A percentile compares a stretch with the other conserved stretches of the same genome.
Evolutionary conservation across 768 basidiomycete genomes (phyloP).

Genomic region (Boletus edulis): DNA sequence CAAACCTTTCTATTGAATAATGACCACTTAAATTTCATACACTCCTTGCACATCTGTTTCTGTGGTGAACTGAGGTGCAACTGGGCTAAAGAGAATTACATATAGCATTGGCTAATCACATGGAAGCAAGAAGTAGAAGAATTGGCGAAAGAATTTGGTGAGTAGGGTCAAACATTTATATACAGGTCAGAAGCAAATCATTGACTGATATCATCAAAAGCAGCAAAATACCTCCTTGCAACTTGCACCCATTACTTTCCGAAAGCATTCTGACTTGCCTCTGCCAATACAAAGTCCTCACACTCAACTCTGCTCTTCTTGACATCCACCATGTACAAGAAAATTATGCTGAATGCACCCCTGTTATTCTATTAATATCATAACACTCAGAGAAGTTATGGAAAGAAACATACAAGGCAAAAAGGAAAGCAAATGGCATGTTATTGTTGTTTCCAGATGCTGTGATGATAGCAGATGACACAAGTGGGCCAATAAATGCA

Average conservation of each 20-base stretch:
- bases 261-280: slow-evolving; percentile 43
- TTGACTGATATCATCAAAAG: too few species aligned
- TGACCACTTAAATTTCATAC: too few species aligned
- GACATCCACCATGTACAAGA: slow-evolving; percentile 62
- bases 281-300: slow-evolving; percentile 57
- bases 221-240: too few species aligned
- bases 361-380: slow-evolving; percentile 1
- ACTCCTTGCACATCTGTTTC: too few species aligned
- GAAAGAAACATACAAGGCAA: slow-evolving; percentile 52
- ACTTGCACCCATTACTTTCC: not conserved
- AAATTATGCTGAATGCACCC: slow-evolving; percentile 38
- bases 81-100: too few species aligned
- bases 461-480: slow-evolving; percentile 72
- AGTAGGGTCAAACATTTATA: too few species aligned
- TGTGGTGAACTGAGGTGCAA: too few species aligned
- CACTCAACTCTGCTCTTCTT: slow-evolving; percentile 64
- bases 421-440: slow-evolving; percentile 74
- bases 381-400: not conserved
- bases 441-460: slow-evolving; percentile 66
- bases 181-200: too few species aligned
- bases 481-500: slow-evolving; percentile 73
- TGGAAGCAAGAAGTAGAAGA: too few species aligned
- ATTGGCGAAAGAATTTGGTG: too few species aligned
- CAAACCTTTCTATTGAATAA: too few species aligned
- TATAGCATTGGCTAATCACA: too few species aligned